These are phyloP conservation scores for Cryptosporidium felis DNA, from an alignment of 169 alveolate species.

Conservation along the genomic window DNA sequence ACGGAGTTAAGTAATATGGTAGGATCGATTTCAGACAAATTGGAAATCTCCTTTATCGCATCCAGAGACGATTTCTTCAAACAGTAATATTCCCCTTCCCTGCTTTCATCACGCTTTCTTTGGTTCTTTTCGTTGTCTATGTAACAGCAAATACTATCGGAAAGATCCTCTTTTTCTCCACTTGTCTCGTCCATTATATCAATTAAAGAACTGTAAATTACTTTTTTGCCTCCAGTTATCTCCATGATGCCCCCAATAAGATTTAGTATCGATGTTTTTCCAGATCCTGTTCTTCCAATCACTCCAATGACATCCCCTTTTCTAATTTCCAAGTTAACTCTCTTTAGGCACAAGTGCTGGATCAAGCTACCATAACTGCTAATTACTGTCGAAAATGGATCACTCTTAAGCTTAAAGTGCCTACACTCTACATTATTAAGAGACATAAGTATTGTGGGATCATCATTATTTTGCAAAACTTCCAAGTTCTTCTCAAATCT, in stretches of 20 bases:
- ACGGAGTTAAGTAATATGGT: slow-evolving; percentile 1
- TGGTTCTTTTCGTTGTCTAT: neutral
- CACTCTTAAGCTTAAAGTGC: neutral
- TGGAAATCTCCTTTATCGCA: neutral
- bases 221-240: neutral
- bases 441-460: neutral
- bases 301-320: slow-evolving; percentile 42
- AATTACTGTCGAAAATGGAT: neutral
- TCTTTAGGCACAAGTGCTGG: neutral
- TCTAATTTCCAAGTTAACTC: slow-evolving; percentile 9
- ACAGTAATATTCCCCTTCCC: neutral
- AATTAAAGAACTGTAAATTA: neutral
- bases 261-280: slow-evolving; percentile 45
- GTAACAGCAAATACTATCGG: neutral
- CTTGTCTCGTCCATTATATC: neutral
- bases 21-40: slow-evolving; percentile 32
- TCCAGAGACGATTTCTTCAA: slow-evolving; percentile 26
- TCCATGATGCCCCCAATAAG: slow-evolving; percentile 37
- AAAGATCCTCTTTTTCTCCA: neutral
- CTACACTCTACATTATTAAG: slow-evolving; percentile 22
- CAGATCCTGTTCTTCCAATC: slow-evolving; percentile 60
- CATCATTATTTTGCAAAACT: neutral
- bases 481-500: neutral
- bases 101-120: neutral
- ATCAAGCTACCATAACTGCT: neutral